Evolutionary conservation across 1,284 basidiomycete genomes (phyloP), one percentile per base, ranked within the genome.

Genomic region (Cystobasidium pallidum): DNA sequence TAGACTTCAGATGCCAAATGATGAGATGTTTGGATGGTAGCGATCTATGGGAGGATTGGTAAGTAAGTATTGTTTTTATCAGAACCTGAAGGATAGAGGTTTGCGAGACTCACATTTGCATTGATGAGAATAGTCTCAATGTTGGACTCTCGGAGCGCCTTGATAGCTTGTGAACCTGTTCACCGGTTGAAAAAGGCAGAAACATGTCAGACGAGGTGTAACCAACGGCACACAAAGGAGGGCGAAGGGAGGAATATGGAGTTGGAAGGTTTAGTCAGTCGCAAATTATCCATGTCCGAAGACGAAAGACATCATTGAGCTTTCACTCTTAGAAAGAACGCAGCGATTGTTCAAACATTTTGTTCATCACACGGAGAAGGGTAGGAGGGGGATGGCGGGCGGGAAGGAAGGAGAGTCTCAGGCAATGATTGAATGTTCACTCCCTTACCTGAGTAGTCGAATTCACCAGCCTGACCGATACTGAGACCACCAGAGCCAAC

Each of bases 401-500:
- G n/a, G 30, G 26, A 49, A 28, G 30, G 6, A 11, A 24, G 2
- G n/a, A n/a, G n/a, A n/a, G n/a, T n/a, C n/a, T n/a, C n/a, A n/a
- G n/a, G n/a, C n/a, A n/a, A n/a, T n/a, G n/a, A n/a, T n/a, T n/a
- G n/a, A n/a, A n/a, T n/a, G n/a, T n/a, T n/a, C n/a, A n/a, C n/a
- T 28, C 32, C 76, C 83, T 77, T 65, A 84, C 91, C 96, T 32
- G 94, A 97, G 83, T 99, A 99, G 82, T 99, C 96, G 82, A 99
- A 99, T 83, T 99, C 96, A 82, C 96, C 96, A 3, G 96, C 96
- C 82, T 99, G 96, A 54, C 96, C 96, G 76, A 99, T 99, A 80
- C 89, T 91, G 61, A 99, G 88, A 75, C 96, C 96, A 79, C 96
- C 96, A 76, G 90, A 92, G 75, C 96, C 96, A 63, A 99, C 93